A percentile compares a stretch with the other conserved stretches of the same genome.
Evolutionary conservation across 2,329 filamentous ascomycete genomes (phyloP).

Genomic region (Paramyrothecium sp.): DNA sequence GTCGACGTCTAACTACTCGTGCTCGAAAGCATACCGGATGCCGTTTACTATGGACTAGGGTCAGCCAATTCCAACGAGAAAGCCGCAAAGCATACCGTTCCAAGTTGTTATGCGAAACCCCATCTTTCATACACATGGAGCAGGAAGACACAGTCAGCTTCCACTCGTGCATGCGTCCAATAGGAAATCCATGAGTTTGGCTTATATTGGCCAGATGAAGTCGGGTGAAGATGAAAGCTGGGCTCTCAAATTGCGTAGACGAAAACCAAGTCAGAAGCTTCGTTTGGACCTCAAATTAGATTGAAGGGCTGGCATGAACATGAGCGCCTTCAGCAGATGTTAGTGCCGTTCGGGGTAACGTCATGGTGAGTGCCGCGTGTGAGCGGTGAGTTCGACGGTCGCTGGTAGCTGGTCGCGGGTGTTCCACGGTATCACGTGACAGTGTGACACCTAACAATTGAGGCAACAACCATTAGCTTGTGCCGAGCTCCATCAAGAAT

Average conservation of each 20-base stretch:
- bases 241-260: no score
- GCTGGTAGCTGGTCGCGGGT: slow-evolving; percentile 11
- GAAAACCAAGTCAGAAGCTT: no score
- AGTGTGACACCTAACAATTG: slow-evolving; percentile 24
- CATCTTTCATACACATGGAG: slow-evolving; percentile 45
- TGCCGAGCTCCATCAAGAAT: slow-evolving; percentile 31
- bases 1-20: not conserved
- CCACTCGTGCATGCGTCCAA: no score
- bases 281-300: no score
- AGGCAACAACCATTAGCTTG: slow-evolving; percentile 27
- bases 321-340: no score
- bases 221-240: no score
- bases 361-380: not conserved
- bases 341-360: not conserved
- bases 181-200: no score
- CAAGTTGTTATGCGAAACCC: slow-evolving; percentile 79
- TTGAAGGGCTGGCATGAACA: no score
- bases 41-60: slow-evolving; percentile 62
- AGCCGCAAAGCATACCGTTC: slow-evolving; percentile 61
- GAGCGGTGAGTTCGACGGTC: not conserved
- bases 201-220: no score
- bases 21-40: slow-evolving; percentile 56
- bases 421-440: slow-evolving; percentile 28
- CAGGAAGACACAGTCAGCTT: no score
- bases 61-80: slow-evolving; percentile 4